Evolutionary conservation across 2,329 filamentous ascomycete species (phyloP).

Genomic region (Colletotrichum neosansevieriae): DNA sequence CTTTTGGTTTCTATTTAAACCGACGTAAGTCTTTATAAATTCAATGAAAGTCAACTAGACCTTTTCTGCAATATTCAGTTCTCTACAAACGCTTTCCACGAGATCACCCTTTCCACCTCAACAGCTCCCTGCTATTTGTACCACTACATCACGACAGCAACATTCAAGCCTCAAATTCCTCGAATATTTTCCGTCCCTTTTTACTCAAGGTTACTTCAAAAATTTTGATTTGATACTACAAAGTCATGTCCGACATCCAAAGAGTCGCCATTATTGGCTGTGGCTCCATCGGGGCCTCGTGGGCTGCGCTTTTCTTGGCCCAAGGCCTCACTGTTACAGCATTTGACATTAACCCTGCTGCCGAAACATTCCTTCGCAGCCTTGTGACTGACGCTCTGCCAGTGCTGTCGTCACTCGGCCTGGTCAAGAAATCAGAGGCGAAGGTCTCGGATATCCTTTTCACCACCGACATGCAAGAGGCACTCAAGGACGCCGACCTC

Average conservation of each 20-base stretch:
- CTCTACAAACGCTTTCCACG: too few species aligned
- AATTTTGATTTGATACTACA: neutral
- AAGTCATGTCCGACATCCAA: conserved; percentile 35
- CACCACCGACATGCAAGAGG: conserved; percentile 27
- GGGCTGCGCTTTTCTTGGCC: conserved; percentile 52
- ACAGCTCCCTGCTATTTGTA: too few species aligned
- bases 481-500: conserved; percentile 46
- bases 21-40: neutral
- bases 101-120: too few species aligned
- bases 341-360: conserved; percentile 53
- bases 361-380: conserved; percentile 46
- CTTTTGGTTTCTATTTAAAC: neutral
- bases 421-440: neutral
- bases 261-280: conserved; percentile 49
- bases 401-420: conserved; percentile 23
- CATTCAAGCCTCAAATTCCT: too few species aligned
- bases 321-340: conserved; percentile 51
- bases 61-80: too few species aligned
- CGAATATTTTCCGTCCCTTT: too few species aligned
- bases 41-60: too few species aligned
- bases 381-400: conserved; percentile 33
- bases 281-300: conserved; percentile 52
- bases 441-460: conserved; percentile 13
- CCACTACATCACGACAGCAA: too few species aligned
- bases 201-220: too few species aligned